phyloP scores from a whole-genome alignment of 192 early-diverging fungal genomes.

The Coemansia sp. region DNA sequence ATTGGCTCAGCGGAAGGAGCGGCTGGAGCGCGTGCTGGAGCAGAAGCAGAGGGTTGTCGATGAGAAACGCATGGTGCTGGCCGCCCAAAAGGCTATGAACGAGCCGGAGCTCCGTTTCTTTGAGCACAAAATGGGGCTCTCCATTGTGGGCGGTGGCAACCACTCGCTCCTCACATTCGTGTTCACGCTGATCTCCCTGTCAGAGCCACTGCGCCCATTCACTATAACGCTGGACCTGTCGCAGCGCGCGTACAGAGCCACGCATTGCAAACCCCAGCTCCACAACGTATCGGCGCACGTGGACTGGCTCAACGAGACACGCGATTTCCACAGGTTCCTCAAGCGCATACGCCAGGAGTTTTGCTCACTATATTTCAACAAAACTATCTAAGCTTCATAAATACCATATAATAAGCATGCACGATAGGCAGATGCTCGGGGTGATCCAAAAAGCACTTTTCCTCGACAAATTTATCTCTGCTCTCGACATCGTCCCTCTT shows the following conservation, averaged over 20 bases:
- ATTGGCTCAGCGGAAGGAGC: conserved; percentile 27
- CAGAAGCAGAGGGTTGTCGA: conserved; percentile 54
- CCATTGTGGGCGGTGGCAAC: conserved; percentile 41
- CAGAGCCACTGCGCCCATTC: conserved; percentile 55
- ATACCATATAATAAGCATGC: conserved; percentile 53
- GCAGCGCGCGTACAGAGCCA: conserved; percentile 57
- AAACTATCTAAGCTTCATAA: conserved; percentile 48
- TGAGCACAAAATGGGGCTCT: conserved; percentile 51
- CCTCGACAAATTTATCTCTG: conserved; percentile 40
- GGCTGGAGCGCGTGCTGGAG: conserved; percentile 27
- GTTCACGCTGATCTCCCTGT: conserved; percentile 63
- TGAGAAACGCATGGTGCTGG: conserved; percentile 51
- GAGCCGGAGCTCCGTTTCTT: conserved; percentile 61
- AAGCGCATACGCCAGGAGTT: conserved; percentile 65
- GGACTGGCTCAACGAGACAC: conserved; percentile 57
- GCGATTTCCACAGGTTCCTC: conserved; percentile 71
- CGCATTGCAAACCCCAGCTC: conserved; percentile 55
- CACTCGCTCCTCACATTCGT: conserved; percentile 61
- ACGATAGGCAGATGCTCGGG: conserved; percentile 50
- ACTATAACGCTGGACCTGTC: conserved; percentile 60
- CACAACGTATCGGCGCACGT: conserved; percentile 49
- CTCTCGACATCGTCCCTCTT: conserved; percentile 48
- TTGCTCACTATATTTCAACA: conserved; percentile 37
- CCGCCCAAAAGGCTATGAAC: conserved; percentile 50
- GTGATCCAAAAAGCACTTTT: conserved; percentile 33